These are phyloP conservation scores for Cutaneotrichosporon spelunceum DNA, from an alignment of 1,284 basidiomycete genomes.

Conservation along the genomic window DNA sequence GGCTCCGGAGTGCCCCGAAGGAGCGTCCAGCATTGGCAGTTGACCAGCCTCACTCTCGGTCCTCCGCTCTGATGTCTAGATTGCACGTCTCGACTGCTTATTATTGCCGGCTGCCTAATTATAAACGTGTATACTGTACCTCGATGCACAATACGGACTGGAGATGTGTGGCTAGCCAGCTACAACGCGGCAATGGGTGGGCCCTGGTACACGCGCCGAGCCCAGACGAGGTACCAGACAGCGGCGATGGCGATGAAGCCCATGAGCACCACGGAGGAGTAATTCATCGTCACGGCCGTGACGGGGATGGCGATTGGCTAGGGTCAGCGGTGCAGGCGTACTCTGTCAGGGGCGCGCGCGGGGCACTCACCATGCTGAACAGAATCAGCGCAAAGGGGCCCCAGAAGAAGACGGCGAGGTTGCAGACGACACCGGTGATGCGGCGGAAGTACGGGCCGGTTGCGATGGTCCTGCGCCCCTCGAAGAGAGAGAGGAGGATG, in stretches of 20 bases:
- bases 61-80: no score
- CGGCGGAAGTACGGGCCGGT: conserved; percentile 12
- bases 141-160: no score
- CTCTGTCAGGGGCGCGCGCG: no score
- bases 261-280: conserved; percentile 47
- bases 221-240: conserved; percentile 47
- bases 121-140: no score
- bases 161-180: no score
- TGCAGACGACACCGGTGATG: conserved; percentile 11
- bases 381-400: conserved; percentile 17
- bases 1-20: no score
- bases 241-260: conserved; percentile 48
- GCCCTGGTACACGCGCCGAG: conserved; percentile 38
- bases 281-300: conserved; percentile 52
- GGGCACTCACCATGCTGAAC: conserved; percentile 13
- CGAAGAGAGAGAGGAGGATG: conserved; percentile 17
- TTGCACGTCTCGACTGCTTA: no score
- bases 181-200: conserved; percentile 17
- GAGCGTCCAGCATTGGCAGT: no score
- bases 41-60: no score
- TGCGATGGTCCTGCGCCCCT: conserved; percentile 11
- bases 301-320: conserved; percentile 48
- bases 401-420: conserved; percentile 18
- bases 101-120: no score
- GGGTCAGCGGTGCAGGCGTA: no score